Evolutionary conservation across 192 early-diverging fungal genomes (phyloP), one percentile per base, ranked within the genome.

Genomic region (Powellomyces hirtus): DNA sequence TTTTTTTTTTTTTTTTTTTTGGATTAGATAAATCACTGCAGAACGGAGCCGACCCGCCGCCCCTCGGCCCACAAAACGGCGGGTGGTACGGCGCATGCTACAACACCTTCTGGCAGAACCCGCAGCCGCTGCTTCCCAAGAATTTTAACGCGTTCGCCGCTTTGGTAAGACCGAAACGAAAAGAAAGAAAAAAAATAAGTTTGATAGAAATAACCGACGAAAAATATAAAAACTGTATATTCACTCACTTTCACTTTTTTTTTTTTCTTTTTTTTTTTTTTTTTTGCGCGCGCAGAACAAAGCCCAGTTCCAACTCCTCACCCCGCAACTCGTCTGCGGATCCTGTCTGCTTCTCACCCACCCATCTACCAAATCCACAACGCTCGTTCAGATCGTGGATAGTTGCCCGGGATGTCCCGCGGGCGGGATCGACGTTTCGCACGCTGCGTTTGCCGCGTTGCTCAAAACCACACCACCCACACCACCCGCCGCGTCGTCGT

Each of bases 81-180:
- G 70, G 70, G 4, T 71, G 70, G 70, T 71, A 71, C 42, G 70
- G 70, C n/a, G 70, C 70, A 1, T 71, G 70, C 38, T 71, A 71
- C 38, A 64, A 62, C 53, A 31, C 29, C 36, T 64, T 71, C 31
- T 29, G 20, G 16, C 36, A 51, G 31, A 40, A 29, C 16, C 33
- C 62, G 10, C 24, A 14, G 36, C 56, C 66, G 18, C 53, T 62
- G 5, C 26, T 71, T 38, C 70, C 70, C 18, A 64, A 57, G 40
- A 64, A 71, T 34, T 71, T 64, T 27, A 71, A 71, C 62, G n/a
- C 18, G 22, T 71, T 71, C 45, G 70, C 70, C 13, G 70, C 70
- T 11, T 42, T 71, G 60, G 70, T 71, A 45, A 24, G 61, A 37
- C 4, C 38, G 20, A 1, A 11, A 1, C 14, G 27, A 59, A 26